These are phyloP conservation scores for Mikania micrantha DNA, from an alignment of 129 eudicot species.

Conservation along the genomic window DNA sequence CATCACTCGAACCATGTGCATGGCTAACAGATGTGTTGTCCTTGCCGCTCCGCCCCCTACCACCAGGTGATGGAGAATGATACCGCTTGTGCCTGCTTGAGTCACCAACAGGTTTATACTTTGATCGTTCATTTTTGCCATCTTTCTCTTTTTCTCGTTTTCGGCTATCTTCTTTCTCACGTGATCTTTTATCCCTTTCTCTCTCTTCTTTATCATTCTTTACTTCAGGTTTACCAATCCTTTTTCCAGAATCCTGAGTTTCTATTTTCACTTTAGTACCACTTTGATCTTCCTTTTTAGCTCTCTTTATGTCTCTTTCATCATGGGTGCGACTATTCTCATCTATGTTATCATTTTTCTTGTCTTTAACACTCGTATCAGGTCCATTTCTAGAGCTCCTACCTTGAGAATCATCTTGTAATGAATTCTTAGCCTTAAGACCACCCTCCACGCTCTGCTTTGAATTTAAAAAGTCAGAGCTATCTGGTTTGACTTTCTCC, in stretches of 20 bases:
- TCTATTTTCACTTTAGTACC: slow-evolving; percentile 49
- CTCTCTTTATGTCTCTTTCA: slow-evolving; percentile 41
- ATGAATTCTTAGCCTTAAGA: slow-evolving; percentile 24
- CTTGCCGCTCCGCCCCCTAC: slow-evolving; percentile 54
- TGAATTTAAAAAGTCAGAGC: slow-evolving; percentile 30
- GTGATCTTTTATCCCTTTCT: slow-evolving; percentile 43
- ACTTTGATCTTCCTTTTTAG: slow-evolving; percentile 34
- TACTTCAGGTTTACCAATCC: slow-evolving; percentile 37
- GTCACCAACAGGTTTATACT: slow-evolving; percentile 44
- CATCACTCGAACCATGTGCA: slow-evolving; percentile 52
- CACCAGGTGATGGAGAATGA: slow-evolving; percentile 61
- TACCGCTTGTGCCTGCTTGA: slow-evolving; percentile 51
- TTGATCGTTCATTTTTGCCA: slow-evolving; percentile 52
- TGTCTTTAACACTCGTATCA: slow-evolving; percentile 34
- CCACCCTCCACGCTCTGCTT: slow-evolving; percentile 30
- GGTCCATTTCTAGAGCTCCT: slow-evolving; percentile 35
- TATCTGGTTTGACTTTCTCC: slow-evolving; percentile 26
- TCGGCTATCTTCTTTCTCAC: slow-evolving; percentile 44
- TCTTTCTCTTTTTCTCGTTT: slow-evolving; percentile 55
- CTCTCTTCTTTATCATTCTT: slow-evolving; percentile 47
- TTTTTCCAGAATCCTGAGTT: slow-evolving; percentile 55
- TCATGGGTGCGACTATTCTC: slow-evolving; percentile 47
- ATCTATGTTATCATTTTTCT: slow-evolving; percentile 31
- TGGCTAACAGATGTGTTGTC: slow-evolving; percentile 35
- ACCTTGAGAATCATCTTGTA: slow-evolving; percentile 29